Evolutionary conservation across 306 rosid genomes (phyloP), one percentile per base, ranked within the genome.

Genomic region (Castanopsis chinensis): DNA sequence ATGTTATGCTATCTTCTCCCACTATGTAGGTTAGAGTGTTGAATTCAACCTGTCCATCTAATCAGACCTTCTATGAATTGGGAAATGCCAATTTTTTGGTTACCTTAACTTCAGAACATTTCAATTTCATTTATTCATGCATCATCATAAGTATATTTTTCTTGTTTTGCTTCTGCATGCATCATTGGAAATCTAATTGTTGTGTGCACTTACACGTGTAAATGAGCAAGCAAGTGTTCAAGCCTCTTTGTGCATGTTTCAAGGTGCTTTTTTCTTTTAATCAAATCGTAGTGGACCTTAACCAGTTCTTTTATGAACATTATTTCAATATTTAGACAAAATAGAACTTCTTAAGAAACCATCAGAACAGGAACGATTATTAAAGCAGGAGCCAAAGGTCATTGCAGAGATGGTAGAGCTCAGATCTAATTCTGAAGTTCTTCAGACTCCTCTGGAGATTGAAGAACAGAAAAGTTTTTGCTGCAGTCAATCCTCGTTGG

Each of bases 311-410:
- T 49, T 20, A 9, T 59, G 69, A 67, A 93, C 97, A 74, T 87
- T 91, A 61, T 76, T 21, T 61, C 86, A 78, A 51, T 91, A 85
- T 82, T 76, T 90, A 71, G 86, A 89, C 15, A 75, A 41, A 79
- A 90, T 83, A 72, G 30, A 65, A 74, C 82, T 85, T 72, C 91
- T 93, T 63, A 82, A 85, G 85, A 79, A 75, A 23, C 86, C 85
- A 37, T 73, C 75, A 11, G 93, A 91, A 80, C 92, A 89, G 82
- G 77, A 87, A 55, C 87, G 92, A 14, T 61, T 90, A 32, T 67
- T 91, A 51, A 75, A 79, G 64, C 83, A 83, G 32, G 74, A 78
- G 72, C 97, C 91, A 45, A 79, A 79, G 70, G 86, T 91, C 54
- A 83, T 93, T 80, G 88, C 98, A 68, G 97, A 89, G 27, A 49